Percentiles rank a stretch among this genome's conserved stretches.
Conservation (phyloP, 2,329 filamentous ascomycete genomes). For the Ramularia endophylla region DNA sequence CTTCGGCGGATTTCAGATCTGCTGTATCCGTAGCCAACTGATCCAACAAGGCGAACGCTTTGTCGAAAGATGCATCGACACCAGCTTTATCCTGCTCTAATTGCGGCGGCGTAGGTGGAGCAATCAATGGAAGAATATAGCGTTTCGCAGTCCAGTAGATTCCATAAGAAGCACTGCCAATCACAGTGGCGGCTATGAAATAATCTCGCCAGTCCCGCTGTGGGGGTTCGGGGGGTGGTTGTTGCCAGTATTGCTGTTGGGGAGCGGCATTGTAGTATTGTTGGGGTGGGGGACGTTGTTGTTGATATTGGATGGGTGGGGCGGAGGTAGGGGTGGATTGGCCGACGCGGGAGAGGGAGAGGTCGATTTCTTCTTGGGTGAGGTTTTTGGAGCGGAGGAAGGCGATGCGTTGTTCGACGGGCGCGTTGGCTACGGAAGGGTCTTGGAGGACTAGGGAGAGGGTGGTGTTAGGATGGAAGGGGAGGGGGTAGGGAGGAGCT, state of each 20-base stretch:
- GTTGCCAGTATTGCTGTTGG: slow-evolving; percentile 40
- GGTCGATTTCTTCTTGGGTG: slow-evolving; percentile 89
- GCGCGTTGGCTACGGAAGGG: slow-evolving; percentile 79
- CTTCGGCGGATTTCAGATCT: slow-evolving; percentile 78
- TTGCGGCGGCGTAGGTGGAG: slow-evolving; percentile 88
- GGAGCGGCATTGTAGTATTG: slow-evolving; percentile 32
- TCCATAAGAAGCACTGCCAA: slow-evolving; percentile 83
- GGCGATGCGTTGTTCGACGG: slow-evolving; percentile 86
- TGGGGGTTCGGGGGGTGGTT: slow-evolving; percentile 56
- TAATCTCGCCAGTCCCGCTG: slow-evolving; percentile 94
- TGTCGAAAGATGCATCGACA: slow-evolving; percentile 90
- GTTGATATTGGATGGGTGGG: slow-evolving; percentile 35
- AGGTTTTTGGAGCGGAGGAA: slow-evolving; percentile 97
- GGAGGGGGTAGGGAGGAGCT: slow-evolving; percentile 15
- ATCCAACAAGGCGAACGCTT: slow-evolving; percentile 84
- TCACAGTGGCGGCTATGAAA: slow-evolving; percentile 99
- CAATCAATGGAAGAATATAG: slow-evolving; percentile 84
- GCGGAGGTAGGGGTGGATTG: slow-evolving; percentile 45
- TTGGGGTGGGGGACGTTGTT: slow-evolving; percentile 6
- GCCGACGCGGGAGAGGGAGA: slow-evolving; percentile 69
- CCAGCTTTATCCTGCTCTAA: slow-evolving; percentile 89
- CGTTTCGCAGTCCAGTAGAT: slow-evolving; percentile 86
- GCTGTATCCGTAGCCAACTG: slow-evolving; percentile 89
- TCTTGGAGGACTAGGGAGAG: slow-evolving; percentile 65
- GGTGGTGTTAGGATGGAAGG: background rate